Evolutionary conservation across 75 land plant genomes (phyloP).

Genomic region (Selaginella moellendorffii): DNA sequence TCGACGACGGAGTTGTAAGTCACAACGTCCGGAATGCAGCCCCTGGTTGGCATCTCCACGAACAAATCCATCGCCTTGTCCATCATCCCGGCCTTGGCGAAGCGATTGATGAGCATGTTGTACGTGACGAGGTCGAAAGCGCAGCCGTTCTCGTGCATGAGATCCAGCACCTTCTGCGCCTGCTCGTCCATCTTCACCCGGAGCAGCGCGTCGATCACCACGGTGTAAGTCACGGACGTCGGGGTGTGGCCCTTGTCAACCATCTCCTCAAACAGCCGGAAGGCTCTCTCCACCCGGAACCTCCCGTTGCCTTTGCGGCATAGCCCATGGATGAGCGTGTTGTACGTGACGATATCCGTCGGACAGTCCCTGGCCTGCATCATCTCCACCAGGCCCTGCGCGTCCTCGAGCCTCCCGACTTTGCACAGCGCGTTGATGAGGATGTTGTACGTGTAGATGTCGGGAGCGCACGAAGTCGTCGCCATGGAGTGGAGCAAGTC

Average conservation of each 20-base stretch:
- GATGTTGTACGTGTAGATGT: conserved; percentile 57
- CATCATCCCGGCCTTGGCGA: conserved; percentile 13
- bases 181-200: neutral
- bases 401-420: neutral
- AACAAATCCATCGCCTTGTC: conserved; percentile 33
- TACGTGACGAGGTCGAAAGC: neutral
- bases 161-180: neutral
- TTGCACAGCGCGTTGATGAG: neutral
- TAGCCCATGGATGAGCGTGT: neutral
- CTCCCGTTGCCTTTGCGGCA: neutral
- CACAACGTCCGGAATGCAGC: conserved; percentile 21
- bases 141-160: neutral
- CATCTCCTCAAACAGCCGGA: conserved; percentile 19
- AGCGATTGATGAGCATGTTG: neutral
- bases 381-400: neutral
- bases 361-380: neutral
- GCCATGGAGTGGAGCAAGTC: neutral
- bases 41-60: conserved; percentile 25
- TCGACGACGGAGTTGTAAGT: conserved; percentile 21
- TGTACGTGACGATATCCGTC: neutral
- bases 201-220: conserved; percentile 20
- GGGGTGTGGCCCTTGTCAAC: conserved; percentile 19
- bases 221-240: conserved; percentile 22
- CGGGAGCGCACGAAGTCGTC: conserved; percentile 18
- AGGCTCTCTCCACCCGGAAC: conserved; percentile 22